Evolutionary conservation across 179 eudicot genomes (phyloP), one percentile per base, ranked within the genome.

Genomic region (Nepenthes alata): DNA sequence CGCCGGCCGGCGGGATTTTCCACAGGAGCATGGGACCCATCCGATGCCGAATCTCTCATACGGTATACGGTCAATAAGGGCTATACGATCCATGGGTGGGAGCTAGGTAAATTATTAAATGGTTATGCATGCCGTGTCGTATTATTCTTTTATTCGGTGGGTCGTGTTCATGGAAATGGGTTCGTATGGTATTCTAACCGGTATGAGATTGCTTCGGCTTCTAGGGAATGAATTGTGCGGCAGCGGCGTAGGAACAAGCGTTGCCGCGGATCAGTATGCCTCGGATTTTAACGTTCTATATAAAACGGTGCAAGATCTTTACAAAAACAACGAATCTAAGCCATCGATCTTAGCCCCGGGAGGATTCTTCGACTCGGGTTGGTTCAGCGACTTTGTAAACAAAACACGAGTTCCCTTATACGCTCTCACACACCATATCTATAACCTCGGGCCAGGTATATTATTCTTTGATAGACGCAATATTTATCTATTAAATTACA

Each of bases 361-460:
- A 60, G 97, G 97, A 47, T 85, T 85, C 78, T 85, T 74, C 15
- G 90, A 82, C 34, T 70, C 64, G 37, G 61, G 53, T n/a, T 91
- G 97, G 97, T 83, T 82, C 74, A 65, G 70, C 13, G 77, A 78
- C 63, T 85, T 81, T 71, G 11, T 91, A 14, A 62, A 65, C 54
- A 80, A 77, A 71, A 64, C 94, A 64, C 52, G 53, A 1, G 69
- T 72, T 57, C 56, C 72, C 2, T 35, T 85, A 5, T 80, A 88
- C 66, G 86, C 73, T 12, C 70, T 79, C 60, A 85, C 96, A 57
- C 97, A 88, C 76, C 97, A 91, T 74, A 91, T 91, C 35, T 91
- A 91, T 77, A 91, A 81, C 72, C 95, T 91, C 54, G 98, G 98
- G 57, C 78, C 96, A 78, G 97, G 97, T 88, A 78, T 11, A 12